Evolutionary conservation across 2,329 filamentous ascomycete species (phyloP), one percentile per base, ranked within the genome.

Genomic region (Anthostomella pinea): DNA sequence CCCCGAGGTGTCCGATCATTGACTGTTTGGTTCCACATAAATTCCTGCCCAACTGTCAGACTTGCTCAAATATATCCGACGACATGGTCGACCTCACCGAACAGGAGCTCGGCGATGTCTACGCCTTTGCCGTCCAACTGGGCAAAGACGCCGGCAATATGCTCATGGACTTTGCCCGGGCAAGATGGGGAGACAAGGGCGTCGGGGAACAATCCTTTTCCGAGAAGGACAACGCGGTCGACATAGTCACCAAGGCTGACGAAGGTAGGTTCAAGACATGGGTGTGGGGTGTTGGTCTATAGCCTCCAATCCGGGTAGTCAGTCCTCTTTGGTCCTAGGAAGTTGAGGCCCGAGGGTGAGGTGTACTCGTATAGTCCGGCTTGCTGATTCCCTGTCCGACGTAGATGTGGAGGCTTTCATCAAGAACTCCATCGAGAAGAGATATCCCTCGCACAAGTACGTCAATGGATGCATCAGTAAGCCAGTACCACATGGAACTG

Each of bases 381-480:
- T 15, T 6, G 8, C 51, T n/a, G n/a, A n/a, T n/a, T n/a, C n/a
- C n/a, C n/a, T n/a, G n/a, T n/a, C n/a, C n/a, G n/a, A n/a, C n/a
- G n/a, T n/a, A 86, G 82, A 87, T 52, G 80, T 87, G 24, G 85
- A 89, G 60, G 67, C 73, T 11, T 87, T 86, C 54, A 83, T 88
- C 49, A 79, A 77, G 41, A 64, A 57, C 6, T 65, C 73, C 8
- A 81, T 88, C 35, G 56, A 66, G 2, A 58, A 65, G 26, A 75
- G 65, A 56, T 89, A 83, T 48, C 84, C 84, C 1, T 54, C 65
- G 3, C 85, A 88, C 63, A 75, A 75, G 80, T 85, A 59, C 45
- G 77, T 65, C 3, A 8, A 33, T 29, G 17, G 1, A 4, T 10
- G 13, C n/a, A 7, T 29, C 10, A 10, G 13, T 13, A 2, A 15